Percentiles rank a stretch among this genome's conserved stretches.
phyloP scores from a whole-genome alignment of 176 grass and related monocot genomes.

The Rhynchospora breviuscula region DNA sequence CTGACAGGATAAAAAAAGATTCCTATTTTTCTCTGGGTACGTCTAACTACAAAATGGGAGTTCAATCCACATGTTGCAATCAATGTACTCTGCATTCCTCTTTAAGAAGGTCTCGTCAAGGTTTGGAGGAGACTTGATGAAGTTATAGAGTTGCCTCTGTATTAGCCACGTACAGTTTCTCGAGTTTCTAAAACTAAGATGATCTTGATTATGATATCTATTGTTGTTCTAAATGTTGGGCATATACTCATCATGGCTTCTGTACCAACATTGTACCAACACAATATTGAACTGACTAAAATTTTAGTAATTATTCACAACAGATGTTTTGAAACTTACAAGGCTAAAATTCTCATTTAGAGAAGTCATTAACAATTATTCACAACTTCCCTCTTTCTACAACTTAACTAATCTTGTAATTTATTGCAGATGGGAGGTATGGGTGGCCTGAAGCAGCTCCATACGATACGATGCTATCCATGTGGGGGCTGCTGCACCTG shows the following conservation, averaged over 20 bases:
- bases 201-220: no score
- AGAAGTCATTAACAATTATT: no score
- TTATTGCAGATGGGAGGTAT: conserved; percentile 54
- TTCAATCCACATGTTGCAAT: not conserved
- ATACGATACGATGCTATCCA: conserved; percentile 58
- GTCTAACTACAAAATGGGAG: not conserved
- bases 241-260: not conserved
- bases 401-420: not conserved
- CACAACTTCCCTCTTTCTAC: not conserved
- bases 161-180: no score
- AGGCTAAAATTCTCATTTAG: no score
- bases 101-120: no score
- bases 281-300: no score
- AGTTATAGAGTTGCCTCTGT: no score
- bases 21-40: not conserved
- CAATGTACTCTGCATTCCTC: not conserved
- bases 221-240: not conserved
- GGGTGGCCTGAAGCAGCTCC: conserved; percentile 51
- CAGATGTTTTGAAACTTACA: no score
- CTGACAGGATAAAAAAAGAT: not conserved
- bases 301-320: no score
- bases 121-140: no score
- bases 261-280: no score
- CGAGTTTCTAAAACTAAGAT: no score
- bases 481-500: conserved; percentile 57